phyloP scores from a whole-genome alignment of 345 rosid species.

The Populus alba region DNA sequence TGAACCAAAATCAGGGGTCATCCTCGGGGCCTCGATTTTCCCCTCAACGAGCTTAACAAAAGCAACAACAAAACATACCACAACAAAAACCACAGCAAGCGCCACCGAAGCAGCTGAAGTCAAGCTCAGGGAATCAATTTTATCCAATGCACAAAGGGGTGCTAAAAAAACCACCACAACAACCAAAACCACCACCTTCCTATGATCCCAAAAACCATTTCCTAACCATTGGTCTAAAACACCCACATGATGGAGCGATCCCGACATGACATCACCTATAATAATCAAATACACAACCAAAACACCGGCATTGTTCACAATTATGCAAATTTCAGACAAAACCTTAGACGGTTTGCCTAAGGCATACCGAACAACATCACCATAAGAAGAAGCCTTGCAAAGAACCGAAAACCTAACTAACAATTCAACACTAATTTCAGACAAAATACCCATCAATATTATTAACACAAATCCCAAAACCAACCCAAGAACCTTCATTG shows the following conservation, averaged over 20 bases:
- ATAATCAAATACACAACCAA: conserved; percentile 89
- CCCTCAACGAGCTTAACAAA: conserved; percentile 81
- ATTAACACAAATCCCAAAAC: conserved; percentile 62
- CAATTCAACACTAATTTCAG: conserved; percentile 87
- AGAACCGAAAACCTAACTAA: conserved; percentile 65
- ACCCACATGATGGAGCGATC: conserved; percentile 75
- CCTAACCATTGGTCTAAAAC: conserved; percentile 96
- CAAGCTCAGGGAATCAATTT: conserved; percentile 83
- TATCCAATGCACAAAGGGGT: conserved; percentile 75
- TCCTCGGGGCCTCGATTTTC: conserved; percentile 63
- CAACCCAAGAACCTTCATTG: conserved; percentile 91
- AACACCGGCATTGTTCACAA: conserved; percentile 89
- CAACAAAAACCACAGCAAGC: conserved; percentile 80
- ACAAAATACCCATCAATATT: conserved; percentile 67
- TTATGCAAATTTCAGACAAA: conserved; percentile 82
- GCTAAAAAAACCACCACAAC: conserved; percentile 75
- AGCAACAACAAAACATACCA: conserved; percentile 70
- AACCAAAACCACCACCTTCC: conserved; percentile 63
- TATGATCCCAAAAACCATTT: conserved; percentile 89
- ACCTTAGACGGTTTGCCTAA: conserved; percentile 82
- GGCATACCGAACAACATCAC: conserved; percentile 79
- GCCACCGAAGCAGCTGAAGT: conserved; percentile 96
- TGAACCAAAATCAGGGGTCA: conserved; percentile 77
- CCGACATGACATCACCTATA: conserved; percentile 93
- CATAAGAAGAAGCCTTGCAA: conserved; percentile 69